Percentiles rank a stretch among this genome's conserved stretches.
phyloP scores from a whole-genome alignment of 1,284 basidiomycete species.

The Trichosporon sp. region DNA sequence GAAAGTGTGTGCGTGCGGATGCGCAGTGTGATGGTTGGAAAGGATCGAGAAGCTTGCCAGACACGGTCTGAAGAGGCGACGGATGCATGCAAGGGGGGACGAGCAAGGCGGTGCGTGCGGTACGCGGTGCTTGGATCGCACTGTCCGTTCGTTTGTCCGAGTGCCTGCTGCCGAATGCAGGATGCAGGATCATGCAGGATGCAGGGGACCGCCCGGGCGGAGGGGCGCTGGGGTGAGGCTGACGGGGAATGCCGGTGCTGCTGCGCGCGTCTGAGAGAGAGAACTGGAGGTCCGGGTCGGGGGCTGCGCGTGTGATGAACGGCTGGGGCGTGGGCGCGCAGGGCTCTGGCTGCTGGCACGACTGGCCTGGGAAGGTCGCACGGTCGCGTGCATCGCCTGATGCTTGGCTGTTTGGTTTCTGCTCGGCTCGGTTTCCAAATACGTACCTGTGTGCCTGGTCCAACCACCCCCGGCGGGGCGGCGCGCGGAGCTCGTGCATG shows the following conservation, averaged over 20 bases:
- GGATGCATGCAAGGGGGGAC: constrained; percentile 3
- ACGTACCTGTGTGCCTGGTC: background rate
- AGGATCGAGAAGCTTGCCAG: background rate
- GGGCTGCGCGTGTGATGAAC: background rate
- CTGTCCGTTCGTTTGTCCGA: constrained; percentile 1
- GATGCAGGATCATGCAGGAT: background rate
- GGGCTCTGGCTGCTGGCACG: background rate
- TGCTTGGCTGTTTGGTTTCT: constrained; percentile 3
- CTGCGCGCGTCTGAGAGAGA: background rate
- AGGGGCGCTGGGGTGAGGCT: background rate
- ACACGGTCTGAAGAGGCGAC: background rate
- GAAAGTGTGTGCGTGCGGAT: background rate
- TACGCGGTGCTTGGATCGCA: background rate
- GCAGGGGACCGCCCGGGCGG: background rate
- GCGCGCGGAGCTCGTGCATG: background rate
- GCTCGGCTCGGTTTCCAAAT: constrained; percentile 3
- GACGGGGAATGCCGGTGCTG: background rate
- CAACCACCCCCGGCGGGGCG: background rate
- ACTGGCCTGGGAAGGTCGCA: background rate
- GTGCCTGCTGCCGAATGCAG: background rate
- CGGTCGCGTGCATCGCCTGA: background rate
- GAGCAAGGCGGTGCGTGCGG: constrained; percentile 11
- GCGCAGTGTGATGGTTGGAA: background rate
- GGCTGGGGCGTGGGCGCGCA: background rate
- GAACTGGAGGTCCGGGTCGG: background rate